A percentile compares a stretch with the other conserved stretches of the same genome.
Conservation (phyloP, 768 basidiomycete species). For the Candolleomyces eurysporus region DNA sequence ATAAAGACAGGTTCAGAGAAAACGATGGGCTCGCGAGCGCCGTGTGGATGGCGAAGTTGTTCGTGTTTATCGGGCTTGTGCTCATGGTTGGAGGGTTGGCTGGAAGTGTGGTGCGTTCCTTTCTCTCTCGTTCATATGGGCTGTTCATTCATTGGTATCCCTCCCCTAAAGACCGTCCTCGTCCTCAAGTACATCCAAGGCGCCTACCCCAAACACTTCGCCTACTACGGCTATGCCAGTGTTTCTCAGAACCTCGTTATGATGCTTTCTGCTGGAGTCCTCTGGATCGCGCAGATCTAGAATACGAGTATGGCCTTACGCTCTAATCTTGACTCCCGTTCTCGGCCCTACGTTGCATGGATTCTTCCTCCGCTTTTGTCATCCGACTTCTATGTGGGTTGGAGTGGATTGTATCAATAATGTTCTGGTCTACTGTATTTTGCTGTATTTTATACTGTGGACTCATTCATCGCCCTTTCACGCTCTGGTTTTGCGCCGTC, state of each 20-base stretch:
- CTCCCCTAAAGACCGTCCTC: constrained; percentile 63
- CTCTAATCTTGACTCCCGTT: constrained; percentile 34
- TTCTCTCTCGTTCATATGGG: background rate
- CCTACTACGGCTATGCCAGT: constrained; percentile 92
- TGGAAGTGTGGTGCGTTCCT: constrained; percentile 83
- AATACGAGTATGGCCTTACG: constrained; percentile 93
- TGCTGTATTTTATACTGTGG: too few species aligned
- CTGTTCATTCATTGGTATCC: background rate
- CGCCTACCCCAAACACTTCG: constrained; percentile 69
- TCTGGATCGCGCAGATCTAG: constrained; percentile 97
- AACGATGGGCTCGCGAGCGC: constrained; percentile 79
- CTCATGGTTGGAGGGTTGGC: constrained; percentile 97
- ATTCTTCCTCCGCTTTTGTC: too few species aligned
- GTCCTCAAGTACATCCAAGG: constrained; percentile 87
- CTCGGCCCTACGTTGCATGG: too few species aligned
- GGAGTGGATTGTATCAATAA: too few species aligned
- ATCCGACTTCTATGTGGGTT: too few species aligned
- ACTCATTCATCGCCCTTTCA: too few species aligned
- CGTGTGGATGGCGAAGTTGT: constrained; percentile 87
- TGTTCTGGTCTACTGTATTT: too few species aligned
- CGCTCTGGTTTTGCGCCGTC: too few species aligned
- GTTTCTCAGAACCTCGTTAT: constrained; percentile 89
- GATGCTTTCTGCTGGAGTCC: constrained; percentile 83
- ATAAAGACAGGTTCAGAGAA: constrained; percentile 84
- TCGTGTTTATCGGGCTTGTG: constrained; percentile 94